Evolutionary conservation across 257 asterid genomes (phyloP).

Genomic region (Nicotiana paniculata): DNA sequence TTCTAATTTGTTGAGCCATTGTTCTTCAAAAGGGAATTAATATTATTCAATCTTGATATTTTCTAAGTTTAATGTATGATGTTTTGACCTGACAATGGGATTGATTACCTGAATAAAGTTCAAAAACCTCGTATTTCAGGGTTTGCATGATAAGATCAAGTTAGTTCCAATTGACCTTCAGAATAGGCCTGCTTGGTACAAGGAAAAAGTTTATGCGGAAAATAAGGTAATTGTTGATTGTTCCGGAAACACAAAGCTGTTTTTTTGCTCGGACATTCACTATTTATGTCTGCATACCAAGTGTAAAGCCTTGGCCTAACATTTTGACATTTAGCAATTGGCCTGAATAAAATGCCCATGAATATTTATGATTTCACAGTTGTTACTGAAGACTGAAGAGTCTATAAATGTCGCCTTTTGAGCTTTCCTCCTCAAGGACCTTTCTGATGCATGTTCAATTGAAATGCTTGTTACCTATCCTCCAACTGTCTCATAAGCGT

Average conservation of each 20-base stretch:
- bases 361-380: background rate
- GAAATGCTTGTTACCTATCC: background rate
- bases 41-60: background rate
- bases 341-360: background rate
- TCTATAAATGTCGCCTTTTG: background rate
- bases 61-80: background rate
- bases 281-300: background rate
- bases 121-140: slow-evolving; percentile 18
- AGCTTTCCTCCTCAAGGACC: background rate
- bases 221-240: slow-evolving; percentile 35
- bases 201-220: slow-evolving; percentile 48
- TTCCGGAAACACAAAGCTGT: no score
- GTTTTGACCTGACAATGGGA: background rate
- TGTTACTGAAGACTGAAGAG: background rate
- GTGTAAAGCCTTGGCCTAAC: background rate
- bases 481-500: background rate
- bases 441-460: background rate
- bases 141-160: slow-evolving; percentile 46
- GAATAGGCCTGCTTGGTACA: slow-evolving; percentile 55
- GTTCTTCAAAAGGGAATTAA: background rate
- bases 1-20: background rate
- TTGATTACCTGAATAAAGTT: background rate
- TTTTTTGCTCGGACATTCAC: background rate
- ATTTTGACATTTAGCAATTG: background rate
- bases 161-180: slow-evolving; percentile 47